Evolutionary conservation across 768 basidiomycete genomes (phyloP).

Genomic region (Hygrocybe punicea): DNA sequence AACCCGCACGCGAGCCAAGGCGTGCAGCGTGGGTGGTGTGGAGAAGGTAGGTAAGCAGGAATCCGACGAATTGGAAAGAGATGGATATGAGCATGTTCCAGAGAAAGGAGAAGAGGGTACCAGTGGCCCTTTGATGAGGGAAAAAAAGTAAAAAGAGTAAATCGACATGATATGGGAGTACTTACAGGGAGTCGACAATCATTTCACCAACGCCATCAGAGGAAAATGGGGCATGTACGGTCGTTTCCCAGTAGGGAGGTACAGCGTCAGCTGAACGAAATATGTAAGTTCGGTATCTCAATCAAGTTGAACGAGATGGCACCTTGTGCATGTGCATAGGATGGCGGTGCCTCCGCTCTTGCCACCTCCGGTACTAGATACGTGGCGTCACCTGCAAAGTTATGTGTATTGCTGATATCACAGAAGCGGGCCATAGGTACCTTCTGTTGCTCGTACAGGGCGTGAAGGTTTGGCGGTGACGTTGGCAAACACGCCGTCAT

Average conservation of each 20-base stretch:
- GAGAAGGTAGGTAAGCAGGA: slow-evolving; percentile 88
- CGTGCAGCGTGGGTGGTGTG: slow-evolving; percentile 92
- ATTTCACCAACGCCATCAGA: slow-evolving; percentile 68
- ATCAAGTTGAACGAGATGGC: not conserved
- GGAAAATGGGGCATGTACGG: slow-evolving; percentile 83
- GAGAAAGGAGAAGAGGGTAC: slow-evolving; percentile 78
- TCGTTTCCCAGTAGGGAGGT: slow-evolving; percentile 97
- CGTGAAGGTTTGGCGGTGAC: slow-evolving; percentile 81
- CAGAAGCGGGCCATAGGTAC: slow-evolving; percentile 34
- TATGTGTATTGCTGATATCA: slow-evolving; percentile 12
- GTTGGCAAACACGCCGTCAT: slow-evolving; percentile 94
- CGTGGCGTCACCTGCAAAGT: slow-evolving; percentile 58
- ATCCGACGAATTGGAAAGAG: slow-evolving; percentile 96
- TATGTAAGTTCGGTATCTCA: not conserved
- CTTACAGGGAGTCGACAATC: slow-evolving; percentile 75
- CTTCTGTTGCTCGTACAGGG: slow-evolving; percentile 58
- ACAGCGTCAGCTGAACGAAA: slow-evolving; percentile 71
- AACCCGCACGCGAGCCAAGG: slow-evolving; percentile 87
- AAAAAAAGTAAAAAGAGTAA: not conserved
- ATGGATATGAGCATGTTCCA: slow-evolving; percentile 93
- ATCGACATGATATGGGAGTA: not conserved
- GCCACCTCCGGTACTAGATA: slow-evolving; percentile 79
- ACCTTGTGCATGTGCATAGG: slow-evolving; percentile 80
- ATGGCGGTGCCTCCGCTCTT: slow-evolving; percentile 82
- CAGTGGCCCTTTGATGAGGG: slow-evolving; percentile 46